phyloP scores from a whole-genome alignment of 345 rosid species.

The Citropsis articulata region DNA sequence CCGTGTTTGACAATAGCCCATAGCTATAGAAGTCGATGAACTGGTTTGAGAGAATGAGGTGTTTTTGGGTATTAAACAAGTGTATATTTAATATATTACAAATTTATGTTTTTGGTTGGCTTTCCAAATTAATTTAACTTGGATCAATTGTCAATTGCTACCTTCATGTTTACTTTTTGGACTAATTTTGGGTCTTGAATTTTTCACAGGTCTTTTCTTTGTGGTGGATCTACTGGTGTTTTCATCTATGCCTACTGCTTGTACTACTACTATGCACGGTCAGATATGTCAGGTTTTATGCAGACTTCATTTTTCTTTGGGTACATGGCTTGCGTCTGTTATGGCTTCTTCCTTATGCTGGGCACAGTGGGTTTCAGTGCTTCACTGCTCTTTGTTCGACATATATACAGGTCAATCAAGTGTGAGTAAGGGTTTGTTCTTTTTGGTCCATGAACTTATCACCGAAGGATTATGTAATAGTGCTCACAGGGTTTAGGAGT shows the following conservation, averaged over 20 bases:
- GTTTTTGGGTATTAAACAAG: neutral
- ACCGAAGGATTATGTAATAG: neutral
- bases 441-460: constrained; percentile 18
- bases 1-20: neutral
- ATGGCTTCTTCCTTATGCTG: constrained; percentile 84
- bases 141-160: neutral
- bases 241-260: constrained; percentile 74
- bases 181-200: constrained; percentile 5
- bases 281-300: constrained; percentile 89
- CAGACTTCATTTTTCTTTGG: constrained; percentile 87
- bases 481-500: neutral
- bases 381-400: constrained; percentile 66
- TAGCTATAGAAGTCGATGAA: neutral
- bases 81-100: neutral
- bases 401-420: constrained; percentile 73
- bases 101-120: neutral
- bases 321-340: constrained; percentile 88
- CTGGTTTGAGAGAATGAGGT: neutral
- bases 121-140: neutral
- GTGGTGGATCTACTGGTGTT: constrained; percentile 82
- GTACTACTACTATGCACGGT: constrained; percentile 70
- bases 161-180: neutral
- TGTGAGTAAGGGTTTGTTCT: constrained; percentile 50
- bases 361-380: constrained; percentile 80
- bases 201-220: constrained; percentile 60